Evolutionary conservation across 768 basidiomycete species (phyloP).

Genomic region (Naematelia aurantialba): DNA sequence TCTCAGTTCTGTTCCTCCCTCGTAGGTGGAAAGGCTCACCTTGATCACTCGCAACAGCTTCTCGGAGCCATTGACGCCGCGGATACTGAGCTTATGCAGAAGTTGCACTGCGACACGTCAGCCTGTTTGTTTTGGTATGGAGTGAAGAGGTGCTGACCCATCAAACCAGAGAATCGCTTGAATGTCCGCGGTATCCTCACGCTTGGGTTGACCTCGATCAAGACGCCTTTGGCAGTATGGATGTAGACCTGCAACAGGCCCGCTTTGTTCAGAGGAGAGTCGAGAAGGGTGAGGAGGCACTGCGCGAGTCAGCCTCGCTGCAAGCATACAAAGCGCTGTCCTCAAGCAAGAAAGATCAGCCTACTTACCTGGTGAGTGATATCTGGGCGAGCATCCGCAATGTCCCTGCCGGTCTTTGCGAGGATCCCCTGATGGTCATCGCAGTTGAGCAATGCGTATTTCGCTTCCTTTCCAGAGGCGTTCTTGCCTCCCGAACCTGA

Average conservation of each 20-base stretch:
- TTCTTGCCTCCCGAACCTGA: slow-evolving; percentile 57
- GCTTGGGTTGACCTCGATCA: slow-evolving; percentile 97
- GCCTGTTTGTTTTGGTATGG: neutral
- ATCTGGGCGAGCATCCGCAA: slow-evolving; percentile 97
- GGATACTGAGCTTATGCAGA: slow-evolving; percentile 88
- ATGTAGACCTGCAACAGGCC: slow-evolving; percentile 96
- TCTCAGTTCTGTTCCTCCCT: neutral
- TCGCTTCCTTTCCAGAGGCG: slow-evolving; percentile 66
- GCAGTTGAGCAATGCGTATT: slow-evolving; percentile 94
- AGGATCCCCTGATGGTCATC: slow-evolving; percentile 99
- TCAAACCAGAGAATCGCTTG: slow-evolving; percentile 95
- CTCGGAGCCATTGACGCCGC: slow-evolving; percentile 93
- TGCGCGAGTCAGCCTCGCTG: slow-evolving; percentile 46
- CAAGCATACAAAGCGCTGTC: neutral
- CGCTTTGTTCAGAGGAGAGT: slow-evolving; percentile 97
- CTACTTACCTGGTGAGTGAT: slow-evolving; percentile 88
- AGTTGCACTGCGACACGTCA: slow-evolving; percentile 69
- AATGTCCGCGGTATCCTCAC: slow-evolving; percentile 97
- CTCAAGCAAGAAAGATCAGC: neutral
- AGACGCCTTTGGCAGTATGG: slow-evolving; percentile 89
- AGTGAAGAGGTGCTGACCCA: slow-evolving; percentile 72
- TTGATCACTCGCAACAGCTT: slow-evolving; percentile 96
- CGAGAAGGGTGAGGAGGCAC: slow-evolving; percentile 92
- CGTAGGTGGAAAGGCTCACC: slow-evolving; percentile 53
- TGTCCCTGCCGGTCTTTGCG: slow-evolving; percentile 95